These are phyloP conservation scores for Cordyceps pruinosa DNA, from an alignment of 2,329 filamentous ascomycete species.

Conservation along the genomic window DNA sequence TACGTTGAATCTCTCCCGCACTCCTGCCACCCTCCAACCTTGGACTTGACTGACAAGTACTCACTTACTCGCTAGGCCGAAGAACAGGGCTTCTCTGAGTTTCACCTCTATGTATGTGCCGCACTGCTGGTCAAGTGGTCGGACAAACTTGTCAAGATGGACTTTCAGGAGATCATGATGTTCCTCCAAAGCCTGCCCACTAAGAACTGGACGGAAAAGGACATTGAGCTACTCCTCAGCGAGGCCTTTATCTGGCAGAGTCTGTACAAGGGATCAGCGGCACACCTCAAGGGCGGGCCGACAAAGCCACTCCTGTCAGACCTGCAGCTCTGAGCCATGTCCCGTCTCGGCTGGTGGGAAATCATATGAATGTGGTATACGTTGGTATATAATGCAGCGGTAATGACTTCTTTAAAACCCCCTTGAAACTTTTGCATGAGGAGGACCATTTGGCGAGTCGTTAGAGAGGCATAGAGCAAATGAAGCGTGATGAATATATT, in stretches of 20 bases:
- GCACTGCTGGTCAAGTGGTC: constrained; percentile 99
- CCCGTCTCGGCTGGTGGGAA: neutral
- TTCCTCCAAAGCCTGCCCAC: constrained; percentile 93
- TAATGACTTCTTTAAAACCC: neutral
- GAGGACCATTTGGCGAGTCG: neutral
- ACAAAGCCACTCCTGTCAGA: constrained; percentile 29
- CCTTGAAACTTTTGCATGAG: neutral
- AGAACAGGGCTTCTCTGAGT: constrained; percentile 96
- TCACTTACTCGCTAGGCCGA: constrained; percentile 59
- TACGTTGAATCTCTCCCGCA: constrained; percentile 38
- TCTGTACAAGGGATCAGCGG: constrained; percentile 87
- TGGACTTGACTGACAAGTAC: constrained; percentile 13
- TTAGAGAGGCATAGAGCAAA: neutral
- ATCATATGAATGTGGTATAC: neutral
- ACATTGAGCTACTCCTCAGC: constrained; percentile 89
- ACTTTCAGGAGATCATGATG: constrained; percentile 99
- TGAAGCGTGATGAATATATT: neutral
- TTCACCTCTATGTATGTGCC: constrained; percentile 96
- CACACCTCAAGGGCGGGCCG: constrained; percentile 63
- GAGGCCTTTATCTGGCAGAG: constrained; percentile 99
- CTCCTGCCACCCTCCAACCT: neutral
- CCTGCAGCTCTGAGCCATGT: constrained; percentile 24
- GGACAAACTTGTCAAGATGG: constrained; percentile 89
- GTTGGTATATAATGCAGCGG: neutral
- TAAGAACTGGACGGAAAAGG: constrained; percentile 92